Conservation (phyloP, 225 moss, liverwort and hornwort genomes). For the Sphagnum contortum region DNA sequence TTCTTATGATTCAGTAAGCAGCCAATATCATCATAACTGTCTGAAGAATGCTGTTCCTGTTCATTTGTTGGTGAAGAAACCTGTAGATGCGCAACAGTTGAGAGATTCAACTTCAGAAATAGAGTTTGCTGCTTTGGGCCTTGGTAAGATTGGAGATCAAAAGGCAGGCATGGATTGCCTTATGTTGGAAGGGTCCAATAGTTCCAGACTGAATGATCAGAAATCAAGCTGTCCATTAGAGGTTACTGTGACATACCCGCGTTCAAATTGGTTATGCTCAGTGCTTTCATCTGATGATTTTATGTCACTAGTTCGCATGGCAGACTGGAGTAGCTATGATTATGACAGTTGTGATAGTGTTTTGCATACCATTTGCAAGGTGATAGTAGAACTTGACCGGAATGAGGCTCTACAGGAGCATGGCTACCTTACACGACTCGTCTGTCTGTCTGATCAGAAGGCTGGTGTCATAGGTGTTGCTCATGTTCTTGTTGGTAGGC, state of each 20-base stretch:
- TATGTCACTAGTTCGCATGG: constrained; percentile 61
- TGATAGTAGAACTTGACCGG: constrained; percentile 76
- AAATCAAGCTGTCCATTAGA: background rate
- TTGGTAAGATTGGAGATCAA: too few relatives aligned
- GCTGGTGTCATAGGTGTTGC: constrained; percentile 79
- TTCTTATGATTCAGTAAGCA: too few relatives aligned
- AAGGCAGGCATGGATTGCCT: too few relatives aligned
- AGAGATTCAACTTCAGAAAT: too few relatives aligned
- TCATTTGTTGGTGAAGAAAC: too few relatives aligned
- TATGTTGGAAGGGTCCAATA: too few relatives aligned
- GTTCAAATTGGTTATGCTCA: constrained; percentile 66
- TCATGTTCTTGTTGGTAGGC: constrained; percentile 73
- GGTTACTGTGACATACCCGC: constrained; percentile 48
- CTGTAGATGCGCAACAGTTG: too few relatives aligned
- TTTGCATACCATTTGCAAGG: constrained; percentile 76
- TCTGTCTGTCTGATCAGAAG: constrained; percentile 51
- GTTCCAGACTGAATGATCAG: too few relatives aligned
- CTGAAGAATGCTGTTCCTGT: too few relatives aligned
- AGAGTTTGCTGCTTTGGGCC: too few relatives aligned
- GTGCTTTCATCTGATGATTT: constrained; percentile 52
- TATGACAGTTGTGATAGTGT: constrained; percentile 44
- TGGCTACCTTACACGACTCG: constrained; percentile 51
- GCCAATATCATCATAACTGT: too few relatives aligned
- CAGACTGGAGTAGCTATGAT: constrained; percentile 97
- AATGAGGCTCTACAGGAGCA: constrained; percentile 72